phyloP scores from a whole-genome alignment of 2,329 filamentous ascomycete species.

The Aureobasidium lini region DNA sequence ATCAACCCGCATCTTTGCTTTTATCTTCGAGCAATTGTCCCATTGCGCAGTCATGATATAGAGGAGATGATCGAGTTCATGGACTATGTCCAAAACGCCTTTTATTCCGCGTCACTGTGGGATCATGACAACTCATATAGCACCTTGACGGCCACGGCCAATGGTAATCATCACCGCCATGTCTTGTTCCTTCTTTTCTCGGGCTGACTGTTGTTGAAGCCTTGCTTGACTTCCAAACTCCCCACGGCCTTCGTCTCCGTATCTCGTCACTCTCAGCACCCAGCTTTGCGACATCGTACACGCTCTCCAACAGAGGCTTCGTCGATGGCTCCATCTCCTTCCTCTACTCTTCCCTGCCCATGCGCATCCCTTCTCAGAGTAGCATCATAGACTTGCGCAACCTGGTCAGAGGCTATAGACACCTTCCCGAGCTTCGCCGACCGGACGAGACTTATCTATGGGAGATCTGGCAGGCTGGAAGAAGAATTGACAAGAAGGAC shows the following conservation, averaged over 20 bases:
- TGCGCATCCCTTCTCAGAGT: constrained; percentile 62
- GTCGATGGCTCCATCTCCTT: constrained; percentile 98
- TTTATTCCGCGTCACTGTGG: constrained; percentile 81
- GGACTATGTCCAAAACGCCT: constrained; percentile 90
- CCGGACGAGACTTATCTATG: constrained; percentile 45
- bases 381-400: constrained; percentile 67
- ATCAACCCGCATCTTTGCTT: no score
- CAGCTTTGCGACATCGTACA: constrained; percentile 91
- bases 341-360: constrained; percentile 80
- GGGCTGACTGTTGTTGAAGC: constrained; percentile 41
- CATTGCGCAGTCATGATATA: constrained; percentile 1
- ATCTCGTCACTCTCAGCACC: constrained; percentile 86
- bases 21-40: no score
- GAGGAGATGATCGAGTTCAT: constrained; percentile 82
- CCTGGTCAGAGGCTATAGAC: constrained; percentile 75
- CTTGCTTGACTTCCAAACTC: constrained; percentile 81
- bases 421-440: constrained; percentile 58
- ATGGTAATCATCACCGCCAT: constrained; percentile 47
- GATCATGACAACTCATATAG: constrained; percentile 88
- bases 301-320: constrained; percentile 77
- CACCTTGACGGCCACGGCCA: constrained; percentile 72
- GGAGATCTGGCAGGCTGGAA: constrained; percentile 48
- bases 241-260: constrained; percentile 73
- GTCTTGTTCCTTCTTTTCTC: neutral
- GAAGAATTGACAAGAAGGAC: constrained; percentile 44